Base-by-base conservation (phyloP, 164 flowering plant genomes). In the Echeveria elegans region DNA sequence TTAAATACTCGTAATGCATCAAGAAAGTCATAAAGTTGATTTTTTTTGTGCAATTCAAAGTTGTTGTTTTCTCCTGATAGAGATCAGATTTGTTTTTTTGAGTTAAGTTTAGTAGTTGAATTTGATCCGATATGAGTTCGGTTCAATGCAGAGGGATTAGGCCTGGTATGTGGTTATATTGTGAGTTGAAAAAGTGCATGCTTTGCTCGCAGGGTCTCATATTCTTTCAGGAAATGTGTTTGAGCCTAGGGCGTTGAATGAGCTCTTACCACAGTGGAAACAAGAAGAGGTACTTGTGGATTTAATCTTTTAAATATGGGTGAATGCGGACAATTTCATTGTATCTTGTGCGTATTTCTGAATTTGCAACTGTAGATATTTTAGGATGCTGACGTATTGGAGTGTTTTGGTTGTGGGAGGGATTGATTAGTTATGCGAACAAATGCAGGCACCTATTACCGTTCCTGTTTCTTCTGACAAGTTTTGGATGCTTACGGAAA, bases 211-310 rank as follows among this genome's bases (percentile, higher is more conserved):
- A 93, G 98, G 98, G 76, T 94, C 92, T 66, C 98, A 93, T 79
- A 88, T 93, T 62, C 50, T 93, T 65, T 93, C 98, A 23, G 98
- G 98, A 15, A 93, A 93, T 78, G 96, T 93, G 69, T 90, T 90
- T 75, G 97, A 93, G 70, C 90, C 97, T 6, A 85, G 95, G 23
- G 96, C 97, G 34, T 70, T 93, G 74, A 81, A 90, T 79, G 98
- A 93, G 74, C 97, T 93, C 72, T 78, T 93, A 30, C 98, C 97
- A 31, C 63, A 80, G 3, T 93, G 98, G 98, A 90, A 78, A 77
- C 74, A 89, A 50, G 45, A 40, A 40, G 85, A 83, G 90, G 98
- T 92, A 47, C 43, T 16, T 52, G 56, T 7, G 48, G 26, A 24
- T n/a, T 52, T 63, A 32, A 4, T 12, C 7, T 36, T 40, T 40